These are phyloP conservation scores for Dispira simplex DNA, from an alignment of 192 early-diverging fungal genomes.

Conservation along the genomic window DNA sequence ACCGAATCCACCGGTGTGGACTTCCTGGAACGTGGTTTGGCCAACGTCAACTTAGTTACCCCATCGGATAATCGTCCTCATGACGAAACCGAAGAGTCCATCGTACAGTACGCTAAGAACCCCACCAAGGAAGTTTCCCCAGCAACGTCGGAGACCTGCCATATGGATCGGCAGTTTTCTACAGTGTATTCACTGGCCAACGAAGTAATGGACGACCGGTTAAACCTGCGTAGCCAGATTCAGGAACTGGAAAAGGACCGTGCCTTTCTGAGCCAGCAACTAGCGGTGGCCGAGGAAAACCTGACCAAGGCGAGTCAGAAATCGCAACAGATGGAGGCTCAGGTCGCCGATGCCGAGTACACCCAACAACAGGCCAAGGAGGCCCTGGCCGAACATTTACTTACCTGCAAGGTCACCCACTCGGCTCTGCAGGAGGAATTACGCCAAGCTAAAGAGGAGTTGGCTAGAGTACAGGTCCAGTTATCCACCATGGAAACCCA, in stretches of 20 bases:
- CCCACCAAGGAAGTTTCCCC: background rate
- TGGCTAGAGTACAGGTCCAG: background rate
- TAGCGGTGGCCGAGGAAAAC: background rate
- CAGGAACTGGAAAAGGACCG: slow-evolving; percentile 4
- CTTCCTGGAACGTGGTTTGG: background rate
- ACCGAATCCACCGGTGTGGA: background rate
- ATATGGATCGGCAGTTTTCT: background rate
- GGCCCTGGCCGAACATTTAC: background rate
- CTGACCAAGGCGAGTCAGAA: background rate
- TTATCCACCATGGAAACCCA: background rate
- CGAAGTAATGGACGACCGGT: slow-evolving; percentile 6
- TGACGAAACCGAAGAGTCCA: background rate
- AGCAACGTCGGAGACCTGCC: background rate
- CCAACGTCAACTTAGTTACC: background rate
- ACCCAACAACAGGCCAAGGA: background rate
- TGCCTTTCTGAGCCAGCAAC: slow-evolving; percentile 1
- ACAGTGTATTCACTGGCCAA: background rate
- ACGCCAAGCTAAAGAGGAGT: background rate
- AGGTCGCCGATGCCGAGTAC: no score
- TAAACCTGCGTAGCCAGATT: background rate
- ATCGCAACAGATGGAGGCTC: background rate
- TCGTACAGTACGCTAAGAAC: background rate
- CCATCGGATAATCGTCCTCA: background rate
- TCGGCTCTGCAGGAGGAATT: background rate
- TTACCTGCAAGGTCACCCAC: background rate